Evolutionary conservation across 2,329 filamentous ascomycete species (phyloP).

Genomic region (Pseudogymnoascus sp.): DNA sequence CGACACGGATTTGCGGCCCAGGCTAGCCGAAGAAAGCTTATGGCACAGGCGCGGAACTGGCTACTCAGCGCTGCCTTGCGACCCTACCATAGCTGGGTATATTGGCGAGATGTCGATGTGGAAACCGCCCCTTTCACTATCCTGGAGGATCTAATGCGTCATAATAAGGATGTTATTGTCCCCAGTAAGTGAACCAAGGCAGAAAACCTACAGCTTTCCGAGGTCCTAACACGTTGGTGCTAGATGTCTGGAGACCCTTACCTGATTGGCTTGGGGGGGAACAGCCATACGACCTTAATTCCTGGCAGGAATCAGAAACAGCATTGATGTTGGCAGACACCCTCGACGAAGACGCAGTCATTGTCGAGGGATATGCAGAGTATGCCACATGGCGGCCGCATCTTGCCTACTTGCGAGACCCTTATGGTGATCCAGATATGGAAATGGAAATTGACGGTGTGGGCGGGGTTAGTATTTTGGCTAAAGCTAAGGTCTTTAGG

Average conservation of each 20-base stretch:
- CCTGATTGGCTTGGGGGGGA: conserved; percentile 98
- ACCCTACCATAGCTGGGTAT: conserved; percentile 97
- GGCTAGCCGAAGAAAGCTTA: conserved; percentile 85
- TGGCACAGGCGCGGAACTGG: conserved; percentile 98
- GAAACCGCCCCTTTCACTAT: conserved; percentile 97
- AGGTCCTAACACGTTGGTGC: conserved; percentile 23
- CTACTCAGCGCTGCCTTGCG: conserved; percentile 84
- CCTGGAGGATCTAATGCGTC: conserved; percentile 93
- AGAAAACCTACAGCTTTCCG: conserved; percentile 13
- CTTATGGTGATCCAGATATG: conserved; percentile 96
- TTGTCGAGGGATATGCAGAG: conserved; percentile 97
- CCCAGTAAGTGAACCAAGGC: conserved; percentile 63
- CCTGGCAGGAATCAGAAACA: conserved; percentile 98
- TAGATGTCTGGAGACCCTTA: conserved; percentile 95
- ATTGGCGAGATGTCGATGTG: conserved; percentile 98
- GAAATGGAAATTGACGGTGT: conserved; percentile 99
- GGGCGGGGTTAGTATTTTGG: conserved; percentile 92
- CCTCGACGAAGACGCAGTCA: conserved; percentile 94
- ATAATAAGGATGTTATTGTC: conserved; percentile 98
- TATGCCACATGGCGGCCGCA: conserved; percentile 98
- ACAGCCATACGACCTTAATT: conserved; percentile 96
- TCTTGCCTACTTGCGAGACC: conserved; percentile 90
- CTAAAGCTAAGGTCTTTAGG: conserved; percentile 92
- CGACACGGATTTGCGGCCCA: conserved; percentile 96
- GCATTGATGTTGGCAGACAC: conserved; percentile 89